Conservation (phyloP, 164 flowering plant species). For the Macadamia integrifolia region DNA sequence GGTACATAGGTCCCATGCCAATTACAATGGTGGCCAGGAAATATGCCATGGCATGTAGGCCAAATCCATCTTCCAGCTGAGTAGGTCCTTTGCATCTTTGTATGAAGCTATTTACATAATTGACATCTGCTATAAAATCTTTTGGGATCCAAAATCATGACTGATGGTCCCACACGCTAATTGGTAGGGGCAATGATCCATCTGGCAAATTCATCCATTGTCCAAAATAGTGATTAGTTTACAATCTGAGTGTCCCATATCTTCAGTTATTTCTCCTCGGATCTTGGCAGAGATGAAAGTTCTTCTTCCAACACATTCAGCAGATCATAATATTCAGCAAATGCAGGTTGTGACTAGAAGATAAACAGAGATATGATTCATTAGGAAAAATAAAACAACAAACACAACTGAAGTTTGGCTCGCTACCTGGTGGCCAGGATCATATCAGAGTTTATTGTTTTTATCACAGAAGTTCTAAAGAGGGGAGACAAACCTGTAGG, state of each 20-base stretch:
- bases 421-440: not conserved
- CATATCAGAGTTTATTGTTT: not conserved
- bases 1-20: not conserved
- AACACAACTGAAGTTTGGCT: not conserved
- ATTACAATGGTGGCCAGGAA: not conserved
- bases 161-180: not conserved
- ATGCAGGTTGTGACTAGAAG: constrained; percentile 64
- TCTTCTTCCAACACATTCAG: constrained; percentile 64
- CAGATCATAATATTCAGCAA: constrained; percentile 72
- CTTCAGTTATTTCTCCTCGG: constrained; percentile 17
- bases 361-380: constrained; percentile 2
- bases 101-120: constrained; percentile 9
- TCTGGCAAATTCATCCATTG: not conserved
- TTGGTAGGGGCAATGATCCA: not conserved
- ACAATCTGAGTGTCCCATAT: not conserved
- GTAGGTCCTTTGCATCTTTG: not conserved
- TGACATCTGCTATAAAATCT: not conserved
- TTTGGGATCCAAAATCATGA: not conserved
- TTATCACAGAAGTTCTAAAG: not conserved
- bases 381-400: too few species aligned
- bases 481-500: constrained; percentile 53
- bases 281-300: constrained; percentile 39
- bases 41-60: too few species aligned
- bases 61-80: not conserved
- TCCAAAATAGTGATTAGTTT: not conserved